Conservation (phyloP, 805 yeast species). For the Saccharomycopsis synnaedendra region DNA sequence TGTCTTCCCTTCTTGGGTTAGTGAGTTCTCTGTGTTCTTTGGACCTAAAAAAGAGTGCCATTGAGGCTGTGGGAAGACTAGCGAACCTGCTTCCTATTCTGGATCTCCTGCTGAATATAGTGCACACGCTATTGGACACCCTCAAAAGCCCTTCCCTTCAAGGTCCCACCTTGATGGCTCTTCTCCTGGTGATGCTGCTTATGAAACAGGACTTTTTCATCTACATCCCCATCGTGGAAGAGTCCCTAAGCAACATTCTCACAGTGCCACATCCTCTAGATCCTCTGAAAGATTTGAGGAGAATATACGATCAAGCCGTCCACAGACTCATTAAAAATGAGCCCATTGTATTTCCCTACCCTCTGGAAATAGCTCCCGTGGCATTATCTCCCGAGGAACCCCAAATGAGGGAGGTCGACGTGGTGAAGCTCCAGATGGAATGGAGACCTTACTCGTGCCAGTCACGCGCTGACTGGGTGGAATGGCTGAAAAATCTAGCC, state of each 20-base stretch:
- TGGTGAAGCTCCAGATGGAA: constrained; percentile 55
- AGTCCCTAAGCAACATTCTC: constrained; percentile 32
- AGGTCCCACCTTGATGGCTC: constrained; percentile 60
- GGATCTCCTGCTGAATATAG: constrained; percentile 84
- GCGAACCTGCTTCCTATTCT: constrained; percentile 61
- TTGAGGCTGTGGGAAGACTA: constrained; percentile 73
- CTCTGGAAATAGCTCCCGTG: constrained; percentile 8
- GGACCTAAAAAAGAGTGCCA: constrained; percentile 56
- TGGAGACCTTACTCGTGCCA: constrained; percentile 90
- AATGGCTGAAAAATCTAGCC: constrained; percentile 84
- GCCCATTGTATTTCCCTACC: constrained; percentile 28
- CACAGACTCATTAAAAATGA: constrained; percentile 72
- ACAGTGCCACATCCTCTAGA: constrained; percentile 57
- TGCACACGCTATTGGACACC: constrained; percentile 76
- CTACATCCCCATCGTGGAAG: constrained; percentile 73
- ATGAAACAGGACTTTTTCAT: constrained; percentile 77
- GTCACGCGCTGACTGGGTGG: constrained; percentile 95
- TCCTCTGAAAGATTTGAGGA: constrained; percentile 41
- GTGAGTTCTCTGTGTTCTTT: constrained; percentile 39
- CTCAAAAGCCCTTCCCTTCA: constrained; percentile 27
- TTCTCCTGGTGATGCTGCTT: constrained; percentile 68
- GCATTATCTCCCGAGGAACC: constrained; percentile 11
- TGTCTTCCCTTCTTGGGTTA: constrained; percentile 77
- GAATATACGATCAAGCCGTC: constrained; percentile 43
- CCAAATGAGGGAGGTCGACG: constrained; percentile 29